phyloP scores from a whole-genome alignment of 257 asterid species.

The Salvia miltiorrhiza region DNA sequence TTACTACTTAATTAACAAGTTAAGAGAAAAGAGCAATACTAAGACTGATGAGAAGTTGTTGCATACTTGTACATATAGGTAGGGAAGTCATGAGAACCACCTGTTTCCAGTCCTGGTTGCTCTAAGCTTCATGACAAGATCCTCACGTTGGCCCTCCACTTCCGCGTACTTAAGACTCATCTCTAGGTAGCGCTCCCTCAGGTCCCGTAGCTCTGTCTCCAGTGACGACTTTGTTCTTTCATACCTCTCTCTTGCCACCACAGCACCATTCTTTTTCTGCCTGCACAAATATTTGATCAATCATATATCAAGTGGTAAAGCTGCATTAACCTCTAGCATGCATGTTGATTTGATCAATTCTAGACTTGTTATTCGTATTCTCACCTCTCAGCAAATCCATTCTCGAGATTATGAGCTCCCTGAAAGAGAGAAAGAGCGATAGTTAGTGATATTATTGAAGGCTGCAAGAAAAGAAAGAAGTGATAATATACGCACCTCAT shows the following conservation, averaged over 20 bases:
- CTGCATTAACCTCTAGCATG: background rate
- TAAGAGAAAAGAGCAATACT: background rate
- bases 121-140: conserved; percentile 90
- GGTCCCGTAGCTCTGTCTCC: conserved; percentile 74
- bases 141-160: conserved; percentile 83
- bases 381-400: conserved; percentile 42
- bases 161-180: conserved; percentile 95
- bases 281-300: background rate
- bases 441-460: background rate
- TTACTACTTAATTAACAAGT: background rate
- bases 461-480: background rate
- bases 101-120: conserved; percentile 50
- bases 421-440: conserved; percentile 18
- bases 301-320: background rate
- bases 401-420: conserved; percentile 34
- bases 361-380: background rate
- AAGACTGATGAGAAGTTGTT: background rate
- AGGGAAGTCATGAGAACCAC: conserved; percentile 51
- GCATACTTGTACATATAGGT: background rate
- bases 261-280: conserved; percentile 19
- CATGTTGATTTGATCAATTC: background rate
- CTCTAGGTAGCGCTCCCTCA: conserved; percentile 71
- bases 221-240: conserved; percentile 70
- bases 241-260: conserved; percentile 43
- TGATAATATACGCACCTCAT: conserved; percentile 39